phyloP scores from a whole-genome alignment of 371 early-diverging fungal species.

The Mortierella sp. region DNA sequence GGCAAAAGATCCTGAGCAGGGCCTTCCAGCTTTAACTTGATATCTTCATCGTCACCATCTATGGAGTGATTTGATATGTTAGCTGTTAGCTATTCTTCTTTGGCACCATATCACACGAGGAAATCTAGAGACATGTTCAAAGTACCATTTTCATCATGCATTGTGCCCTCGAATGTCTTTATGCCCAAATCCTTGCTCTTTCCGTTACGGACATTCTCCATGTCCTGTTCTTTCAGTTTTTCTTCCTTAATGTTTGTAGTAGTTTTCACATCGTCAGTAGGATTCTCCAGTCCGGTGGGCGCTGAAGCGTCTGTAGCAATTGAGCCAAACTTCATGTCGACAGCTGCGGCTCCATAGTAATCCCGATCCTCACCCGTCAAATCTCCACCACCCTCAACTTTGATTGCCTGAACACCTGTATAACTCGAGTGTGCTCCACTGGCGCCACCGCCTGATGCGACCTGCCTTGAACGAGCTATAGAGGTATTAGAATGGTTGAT shows the following conservation, averaged over 20 bases:
- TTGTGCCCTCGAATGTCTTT: constrained; percentile 22
- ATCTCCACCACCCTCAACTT: constrained; percentile 29
- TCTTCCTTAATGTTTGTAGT: constrained; percentile 15
- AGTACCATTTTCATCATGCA: constrained; percentile 15
- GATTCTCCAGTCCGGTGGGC: constrained; percentile 45
- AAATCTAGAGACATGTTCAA: too few species aligned
- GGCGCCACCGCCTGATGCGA: constrained; percentile 31
- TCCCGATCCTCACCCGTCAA: constrained; percentile 47
- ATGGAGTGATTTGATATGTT: not conserved
- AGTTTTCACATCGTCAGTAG: constrained; percentile 13
- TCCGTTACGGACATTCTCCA: constrained; percentile 9
- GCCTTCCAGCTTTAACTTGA: constrained; percentile 42
- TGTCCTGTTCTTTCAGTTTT: constrained; percentile 28
- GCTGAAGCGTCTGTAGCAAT: constrained; percentile 44
- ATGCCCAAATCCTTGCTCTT: constrained; percentile 6
- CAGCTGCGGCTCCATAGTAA: constrained; percentile 47
- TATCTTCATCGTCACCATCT: constrained; percentile 29
- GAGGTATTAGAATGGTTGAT: not conserved
- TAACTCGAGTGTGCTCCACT: constrained; percentile 56
- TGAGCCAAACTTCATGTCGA: constrained; percentile 56
- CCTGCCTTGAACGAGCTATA: constrained; percentile 38
- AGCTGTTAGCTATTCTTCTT: not conserved
- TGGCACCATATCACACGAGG: too few species aligned
- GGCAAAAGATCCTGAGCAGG: constrained; percentile 52
- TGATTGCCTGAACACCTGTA: constrained; percentile 39